These are phyloP conservation scores for Heliocybe sulcata DNA, from an alignment of 1,284 basidiomycete species.

Conservation along the genomic window DNA sequence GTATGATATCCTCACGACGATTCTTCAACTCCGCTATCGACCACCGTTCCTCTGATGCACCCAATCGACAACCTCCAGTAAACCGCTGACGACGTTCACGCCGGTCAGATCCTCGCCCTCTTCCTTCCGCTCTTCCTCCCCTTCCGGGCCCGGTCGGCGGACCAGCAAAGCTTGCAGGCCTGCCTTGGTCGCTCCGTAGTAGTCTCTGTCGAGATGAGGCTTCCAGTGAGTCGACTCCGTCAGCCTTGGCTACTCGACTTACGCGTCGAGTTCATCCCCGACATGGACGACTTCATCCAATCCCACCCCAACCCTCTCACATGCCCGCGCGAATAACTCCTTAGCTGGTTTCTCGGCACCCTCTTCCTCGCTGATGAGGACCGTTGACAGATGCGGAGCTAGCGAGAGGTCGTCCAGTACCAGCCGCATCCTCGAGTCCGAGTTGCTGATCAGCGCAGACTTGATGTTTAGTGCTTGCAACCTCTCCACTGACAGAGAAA, in stretches of 20 bases:
- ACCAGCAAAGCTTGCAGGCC: slow-evolving; percentile 57
- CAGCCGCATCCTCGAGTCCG: slow-evolving; percentile 15
- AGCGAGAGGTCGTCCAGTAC: slow-evolving; percentile 57
- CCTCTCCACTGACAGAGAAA: not conserved
- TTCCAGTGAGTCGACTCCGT: not conserved
- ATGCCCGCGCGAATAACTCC: slow-evolving; percentile 48
- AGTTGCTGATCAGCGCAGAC: slow-evolving; percentile 10
- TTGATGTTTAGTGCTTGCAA: not conserved
- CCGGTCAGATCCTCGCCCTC: slow-evolving; percentile 28
- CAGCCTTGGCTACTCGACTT: slow-evolving; percentile 13
- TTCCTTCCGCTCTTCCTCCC: slow-evolving; percentile 40
- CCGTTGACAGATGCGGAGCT: slow-evolving; percentile 35
- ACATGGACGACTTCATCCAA: slow-evolving; percentile 52
- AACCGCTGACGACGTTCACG: slow-evolving; percentile 30
- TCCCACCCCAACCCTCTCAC: slow-evolving; percentile 18
- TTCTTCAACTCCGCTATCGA: not conserved
- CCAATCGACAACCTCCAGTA: slow-evolving; percentile 33
- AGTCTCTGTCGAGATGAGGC: slow-evolving; percentile 42
- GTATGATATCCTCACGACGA: too few species aligned
- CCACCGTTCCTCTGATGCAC: slow-evolving; percentile 8
- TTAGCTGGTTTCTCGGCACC: slow-evolving; percentile 59
- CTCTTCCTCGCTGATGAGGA: slow-evolving; percentile 60
- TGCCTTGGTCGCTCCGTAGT: slow-evolving; percentile 49
- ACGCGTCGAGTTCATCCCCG: slow-evolving; percentile 66
- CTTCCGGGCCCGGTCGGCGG: slow-evolving; percentile 38